A percentile compares a stretch with the other conserved stretches of the same genome.
These are phyloP conservation scores for Rhynchosporium agropyri DNA, from an alignment of 2,329 filamentous ascomycete species.

Conservation along the genomic window DNA sequence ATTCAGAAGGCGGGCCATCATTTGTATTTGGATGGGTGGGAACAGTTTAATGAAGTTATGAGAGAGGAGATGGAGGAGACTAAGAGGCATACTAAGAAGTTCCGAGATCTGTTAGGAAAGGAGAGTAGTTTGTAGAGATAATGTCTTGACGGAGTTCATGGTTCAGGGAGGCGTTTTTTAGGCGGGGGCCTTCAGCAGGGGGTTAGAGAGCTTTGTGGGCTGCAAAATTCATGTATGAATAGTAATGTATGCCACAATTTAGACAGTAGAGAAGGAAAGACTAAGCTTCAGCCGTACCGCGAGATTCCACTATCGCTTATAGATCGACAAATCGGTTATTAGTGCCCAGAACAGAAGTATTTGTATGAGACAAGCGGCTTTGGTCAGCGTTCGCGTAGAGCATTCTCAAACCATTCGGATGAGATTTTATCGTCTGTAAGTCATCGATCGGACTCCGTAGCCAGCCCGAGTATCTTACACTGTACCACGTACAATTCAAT, in stretches of 20 bases:
- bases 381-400: too few species aligned
- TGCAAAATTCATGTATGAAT: constrained; percentile 2
- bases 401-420: too few species aligned
- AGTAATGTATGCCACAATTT: constrained; percentile 3
- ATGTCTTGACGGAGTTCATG: background rate
- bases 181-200: background rate
- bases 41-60: constrained; percentile 70
- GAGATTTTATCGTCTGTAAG: too few species aligned
- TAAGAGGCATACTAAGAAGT: constrained; percentile 32
- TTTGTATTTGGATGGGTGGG: constrained; percentile 69
- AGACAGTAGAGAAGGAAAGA: background rate
- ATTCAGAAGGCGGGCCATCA: constrained; percentile 74
- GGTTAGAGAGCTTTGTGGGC: constrained; percentile 4
- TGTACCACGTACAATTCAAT: background rate
- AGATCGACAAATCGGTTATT: too few species aligned
- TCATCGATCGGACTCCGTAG: background rate
- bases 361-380: too few species aligned
- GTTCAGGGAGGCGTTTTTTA: constrained; percentile 4
- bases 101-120: background rate
- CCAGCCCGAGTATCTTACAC: background rate
- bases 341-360: too few species aligned
- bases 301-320: too few species aligned
- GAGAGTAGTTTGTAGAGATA: constrained; percentile 4
- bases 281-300: too few species aligned
- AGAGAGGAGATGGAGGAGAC: constrained; percentile 65